Base-by-base conservation (phyloP, 495 filamentous ascomycete genomes). In the Podospora conica region DNA sequence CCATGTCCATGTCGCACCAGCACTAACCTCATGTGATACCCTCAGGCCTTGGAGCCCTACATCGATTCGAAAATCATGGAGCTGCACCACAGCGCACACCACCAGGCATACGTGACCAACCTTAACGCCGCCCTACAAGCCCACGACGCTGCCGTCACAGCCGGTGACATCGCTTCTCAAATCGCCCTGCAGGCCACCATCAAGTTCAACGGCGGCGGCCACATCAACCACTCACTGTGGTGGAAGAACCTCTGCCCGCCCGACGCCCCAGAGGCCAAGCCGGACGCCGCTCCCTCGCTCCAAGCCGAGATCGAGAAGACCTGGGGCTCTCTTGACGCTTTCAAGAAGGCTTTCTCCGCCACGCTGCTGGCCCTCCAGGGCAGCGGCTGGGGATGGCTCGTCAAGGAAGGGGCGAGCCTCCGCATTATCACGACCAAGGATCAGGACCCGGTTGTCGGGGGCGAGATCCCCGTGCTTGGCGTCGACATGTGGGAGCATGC, bases 51-150 rank as follows among this genome's bases (percentile, higher is more conserved):
- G 70, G 94, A 98, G 80, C 94, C 94, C 65, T 79, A 86, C 78
- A 93, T 98, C 81, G 91, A 88, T 62, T 90, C 89, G 74, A 87
- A 94, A 80, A 97, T 98, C 81, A 98, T 98, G 94, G 91, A 96
- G 82, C 80, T 91, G 53, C 89, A 91, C 75, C 86, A 91, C 79
- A 78, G 70, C 71, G 89, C 88, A 73, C 89, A 91, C 75, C 89
- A 91, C 78, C 79, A 87, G 69, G 85, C 89, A 66, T 91, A 91
- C 75, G 85, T 91, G 65, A 89, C 80, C 73, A 88, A 85, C 68
- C 84, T 89, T 65, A 91, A 91, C 79, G 80, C 81, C 48, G 85
- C 86, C 20, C 72, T 82, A 53, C 78, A 84, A 68, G 80, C 83
- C 58, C 82, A 85, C 64, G 74, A 76, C n/a, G 73, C 80, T 21